Conservation (phyloP, 805 yeast species). For the Wickerhamiella cacticola region DNA sequence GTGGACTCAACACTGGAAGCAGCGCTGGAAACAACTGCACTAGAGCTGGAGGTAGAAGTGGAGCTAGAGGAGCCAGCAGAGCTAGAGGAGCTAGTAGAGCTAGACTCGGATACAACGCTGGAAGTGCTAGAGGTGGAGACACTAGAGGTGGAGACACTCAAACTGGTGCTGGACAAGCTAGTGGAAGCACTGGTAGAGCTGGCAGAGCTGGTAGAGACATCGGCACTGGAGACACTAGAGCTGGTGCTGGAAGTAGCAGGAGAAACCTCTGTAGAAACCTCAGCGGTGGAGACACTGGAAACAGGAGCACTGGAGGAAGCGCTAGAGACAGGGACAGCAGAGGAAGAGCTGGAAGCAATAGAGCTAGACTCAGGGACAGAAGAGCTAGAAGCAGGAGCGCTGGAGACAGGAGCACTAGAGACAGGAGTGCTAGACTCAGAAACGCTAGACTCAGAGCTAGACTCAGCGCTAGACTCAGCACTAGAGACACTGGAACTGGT, state of each 20-base stretch:
- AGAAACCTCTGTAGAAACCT: neutral
- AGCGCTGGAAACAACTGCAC: neutral
- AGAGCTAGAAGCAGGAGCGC: neutral
- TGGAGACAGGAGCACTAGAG: neutral
- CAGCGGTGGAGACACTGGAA: neutral
- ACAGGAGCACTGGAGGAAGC: neutral
- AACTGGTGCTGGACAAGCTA: neutral
- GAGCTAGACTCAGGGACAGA: neutral
- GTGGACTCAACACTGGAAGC: neutral
- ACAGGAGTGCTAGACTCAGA: neutral
- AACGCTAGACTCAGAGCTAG: neutral
- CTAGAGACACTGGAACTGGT: neutral
- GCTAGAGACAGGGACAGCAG: neutral
- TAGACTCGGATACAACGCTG: neutral
- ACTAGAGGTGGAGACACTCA: neutral
- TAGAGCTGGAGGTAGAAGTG: neutral
- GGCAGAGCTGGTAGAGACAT: neutral
- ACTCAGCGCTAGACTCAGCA: neutral
- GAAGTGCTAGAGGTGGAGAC: neutral
- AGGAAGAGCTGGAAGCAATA: neutral
- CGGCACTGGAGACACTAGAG: neutral
- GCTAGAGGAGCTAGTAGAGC: conserved; percentile 1
- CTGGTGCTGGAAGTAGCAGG: neutral
- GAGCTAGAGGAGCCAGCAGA: neutral
- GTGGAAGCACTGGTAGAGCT: neutral